Evolutionary conservation across 2,329 filamentous ascomycete genomes (phyloP), one percentile per base, ranked within the genome.

Genomic region (Beauveria brongniartii): DNA sequence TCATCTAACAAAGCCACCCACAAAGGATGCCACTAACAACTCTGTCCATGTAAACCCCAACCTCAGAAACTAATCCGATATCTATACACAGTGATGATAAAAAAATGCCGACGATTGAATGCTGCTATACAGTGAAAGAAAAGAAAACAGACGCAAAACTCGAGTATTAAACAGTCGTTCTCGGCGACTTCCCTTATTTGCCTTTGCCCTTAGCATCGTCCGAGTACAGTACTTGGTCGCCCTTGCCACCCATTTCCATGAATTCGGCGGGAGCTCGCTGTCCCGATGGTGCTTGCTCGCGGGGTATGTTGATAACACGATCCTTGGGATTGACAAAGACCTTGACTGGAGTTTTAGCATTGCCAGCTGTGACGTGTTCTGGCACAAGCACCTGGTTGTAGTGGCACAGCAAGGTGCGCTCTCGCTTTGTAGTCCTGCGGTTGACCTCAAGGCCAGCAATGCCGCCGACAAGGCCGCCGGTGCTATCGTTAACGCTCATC

Each of bases 391-490:
- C 83, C 55, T 91, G 84, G 73, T 96, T 96, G 73, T 96, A 83
- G 54, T 83, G 86, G 67, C 89, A 88, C 43, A 99, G 81, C 59
- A 97, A 76, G 0, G 94, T 99, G 53, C 94, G 86, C 75, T 97
- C 90, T 16, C 94, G 86, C 28, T 82, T 78, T 0, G 91, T 76
- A 64, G 92, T 94, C 65, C 93, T 86, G 67, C 88, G 89, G 28
- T 88, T 86, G 71, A 99, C 92, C 66, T 94, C 91, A 10, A 99
- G 82, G 12, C 84, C 83, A 26, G 85, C 86, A 66, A 99, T 84
- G 37, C 90, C 92, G n/a, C 90, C 90, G 0, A 94, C 92, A 24
- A 99, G 81, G 6, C 93, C 92, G 69, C 95, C 92, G 18, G 92
- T 97, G 74, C 92, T 96, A 75, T 97, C 93, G 63, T 86, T 87